phyloP scores from a whole-genome alignment of 2,329 filamentous ascomycete species.

The Cordyceps pruinosa region DNA sequence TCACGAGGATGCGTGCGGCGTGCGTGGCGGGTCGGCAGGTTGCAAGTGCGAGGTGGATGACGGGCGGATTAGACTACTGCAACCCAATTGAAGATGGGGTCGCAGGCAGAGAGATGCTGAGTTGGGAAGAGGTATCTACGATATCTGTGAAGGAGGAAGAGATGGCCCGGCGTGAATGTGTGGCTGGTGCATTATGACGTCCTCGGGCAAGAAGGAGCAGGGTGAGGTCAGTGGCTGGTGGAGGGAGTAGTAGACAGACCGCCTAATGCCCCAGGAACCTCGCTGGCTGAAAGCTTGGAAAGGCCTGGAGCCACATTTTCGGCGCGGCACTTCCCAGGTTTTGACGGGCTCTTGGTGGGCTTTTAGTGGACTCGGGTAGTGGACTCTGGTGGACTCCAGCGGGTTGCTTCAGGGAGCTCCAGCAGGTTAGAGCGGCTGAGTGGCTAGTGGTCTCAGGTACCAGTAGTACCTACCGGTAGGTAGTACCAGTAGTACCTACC shows the following conservation, averaged over 20 bases:
- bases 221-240: conserved; percentile 1
- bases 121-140: not conserved
- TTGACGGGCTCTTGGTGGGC: not conserved
- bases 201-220: not conserved
- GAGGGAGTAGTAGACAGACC: not conserved
- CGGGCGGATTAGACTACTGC: not conserved
- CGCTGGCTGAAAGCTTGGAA: not conserved
- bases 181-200: conserved; percentile 9
- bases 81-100: not conserved
- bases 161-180: not conserved
- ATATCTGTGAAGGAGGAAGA: not conserved
- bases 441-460: no score
- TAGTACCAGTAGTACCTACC: no score
- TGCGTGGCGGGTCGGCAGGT: not conserved
- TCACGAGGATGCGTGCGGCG: conserved; percentile 4
- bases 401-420: not conserved
- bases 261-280: not conserved
- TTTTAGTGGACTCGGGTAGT: not conserved
- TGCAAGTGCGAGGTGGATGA: conserved; percentile 7
- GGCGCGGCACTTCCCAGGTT: conserved; percentile 11
- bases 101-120: not conserved
- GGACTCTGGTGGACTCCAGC: not conserved
- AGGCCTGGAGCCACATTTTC: not conserved
- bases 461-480: no score
- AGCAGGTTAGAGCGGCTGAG: no score